Percentiles rank a stretch among this genome's conserved stretches.
phyloP scores from a whole-genome alignment of 768 basidiomycete species.

The Tulasnella sp. region DNA sequence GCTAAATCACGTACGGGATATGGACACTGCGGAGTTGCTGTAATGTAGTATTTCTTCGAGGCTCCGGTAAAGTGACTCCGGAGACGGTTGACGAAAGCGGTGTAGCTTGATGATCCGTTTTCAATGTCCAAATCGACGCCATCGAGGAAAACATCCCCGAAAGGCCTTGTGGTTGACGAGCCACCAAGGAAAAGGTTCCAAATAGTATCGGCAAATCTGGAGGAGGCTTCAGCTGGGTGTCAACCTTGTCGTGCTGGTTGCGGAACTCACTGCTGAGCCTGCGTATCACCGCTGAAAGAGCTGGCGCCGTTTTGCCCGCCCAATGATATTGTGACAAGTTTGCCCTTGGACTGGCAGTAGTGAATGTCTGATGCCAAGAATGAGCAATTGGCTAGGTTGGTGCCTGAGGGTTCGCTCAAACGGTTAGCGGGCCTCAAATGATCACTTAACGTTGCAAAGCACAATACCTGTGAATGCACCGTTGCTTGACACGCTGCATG shows the following conservation, averaged over 20 bases:
- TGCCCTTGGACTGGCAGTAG: constrained; percentile 57
- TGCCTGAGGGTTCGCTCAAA: neutral
- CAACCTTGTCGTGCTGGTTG: neutral
- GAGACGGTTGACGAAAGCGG: constrained; percentile 49
- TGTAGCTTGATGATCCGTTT: constrained; percentile 44
- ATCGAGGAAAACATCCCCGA: constrained; percentile 62
- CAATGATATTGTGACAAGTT: constrained; percentile 42
- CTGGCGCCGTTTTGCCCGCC: constrained; percentile 56
- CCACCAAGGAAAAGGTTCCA: constrained; percentile 71
- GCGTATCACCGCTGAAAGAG: constrained; percentile 47
- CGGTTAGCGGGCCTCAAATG: neutral
- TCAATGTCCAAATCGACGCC: constrained; percentile 61
- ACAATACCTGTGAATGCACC: constrained; percentile 33
- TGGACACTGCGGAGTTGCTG: constrained; percentile 50
- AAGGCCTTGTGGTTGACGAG: constrained; percentile 52
- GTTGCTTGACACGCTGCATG: constrained; percentile 15
- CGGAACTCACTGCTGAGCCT: constrained; percentile 33
- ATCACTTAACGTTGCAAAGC: neutral
- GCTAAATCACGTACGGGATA: constrained; percentile 37
- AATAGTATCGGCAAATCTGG: constrained; percentile 31
- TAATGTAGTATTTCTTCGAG: constrained; percentile 42
- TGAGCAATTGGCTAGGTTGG: constrained; percentile 48
- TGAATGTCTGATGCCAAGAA: constrained; percentile 54
- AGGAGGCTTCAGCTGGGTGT: neutral
- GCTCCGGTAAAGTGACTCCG: constrained; percentile 44